Evolutionary conservation across 768 basidiomycete genomes (phyloP).

Genomic region (Leccinum truebloodii): DNA sequence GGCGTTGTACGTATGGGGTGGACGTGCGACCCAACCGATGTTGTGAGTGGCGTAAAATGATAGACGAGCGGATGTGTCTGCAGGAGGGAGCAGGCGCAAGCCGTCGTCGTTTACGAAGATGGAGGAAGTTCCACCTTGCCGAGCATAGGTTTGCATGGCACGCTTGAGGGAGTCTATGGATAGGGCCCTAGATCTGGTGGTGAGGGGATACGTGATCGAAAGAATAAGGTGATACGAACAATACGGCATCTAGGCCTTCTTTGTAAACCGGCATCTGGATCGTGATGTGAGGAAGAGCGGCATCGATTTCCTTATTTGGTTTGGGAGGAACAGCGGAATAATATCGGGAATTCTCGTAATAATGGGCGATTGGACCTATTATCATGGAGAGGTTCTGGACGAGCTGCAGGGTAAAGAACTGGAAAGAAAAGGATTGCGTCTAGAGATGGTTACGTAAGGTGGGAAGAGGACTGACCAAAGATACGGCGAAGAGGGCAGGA

Average conservation of each 20-base stretch:
- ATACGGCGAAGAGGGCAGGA: conserved; percentile 48
- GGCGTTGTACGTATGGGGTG: conserved; percentile 44
- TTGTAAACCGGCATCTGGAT: conserved; percentile 64
- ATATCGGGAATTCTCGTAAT: conserved; percentile 52
- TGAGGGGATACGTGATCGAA: conserved; percentile 2
- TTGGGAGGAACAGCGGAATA: conserved; percentile 48
- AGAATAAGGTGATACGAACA: conserved; percentile 36
- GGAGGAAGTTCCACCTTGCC: conserved; percentile 60
- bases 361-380: conserved; percentile 54
- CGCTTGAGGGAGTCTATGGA: conserved; percentile 57
- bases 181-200: conserved; percentile 34
- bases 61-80: conserved; percentile 48
- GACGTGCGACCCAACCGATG: conserved; percentile 62
- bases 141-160: conserved; percentile 64
- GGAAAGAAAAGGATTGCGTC: conserved; percentile 10
- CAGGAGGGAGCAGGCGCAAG: conserved; percentile 48
- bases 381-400: conserved; percentile 38
- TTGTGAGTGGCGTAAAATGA: conserved; percentile 57
- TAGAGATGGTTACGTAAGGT: background rate
- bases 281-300: conserved; percentile 48
- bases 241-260: conserved; percentile 51
- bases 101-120: conserved; percentile 68
- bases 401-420: conserved; percentile 46
- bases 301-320: conserved; percentile 45
- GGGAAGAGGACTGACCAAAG: conserved; percentile 36